phyloP scores from a whole-genome alignment of 805 yeast genomes.

The Kodamaea hsintzibuensis region DNA sequence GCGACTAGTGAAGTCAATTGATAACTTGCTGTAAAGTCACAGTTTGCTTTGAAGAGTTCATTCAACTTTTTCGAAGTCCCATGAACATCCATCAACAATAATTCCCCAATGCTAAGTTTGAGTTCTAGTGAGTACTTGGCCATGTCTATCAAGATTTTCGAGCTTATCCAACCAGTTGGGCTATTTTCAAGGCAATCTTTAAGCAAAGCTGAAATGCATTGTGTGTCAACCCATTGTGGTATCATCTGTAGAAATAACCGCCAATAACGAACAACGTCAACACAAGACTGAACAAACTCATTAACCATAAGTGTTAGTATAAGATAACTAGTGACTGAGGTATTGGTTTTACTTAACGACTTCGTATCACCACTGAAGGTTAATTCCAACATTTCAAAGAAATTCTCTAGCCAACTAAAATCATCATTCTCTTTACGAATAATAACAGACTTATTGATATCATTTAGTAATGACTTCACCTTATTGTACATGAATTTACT shows the following conservation, averaged over 20 bases:
- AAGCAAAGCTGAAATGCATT: conserved; percentile 1
- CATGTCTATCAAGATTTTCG: neutral
- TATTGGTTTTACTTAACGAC: neutral
- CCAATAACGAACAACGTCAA: neutral
- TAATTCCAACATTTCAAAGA: neutral
- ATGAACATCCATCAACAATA: neutral
- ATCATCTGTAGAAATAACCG: neutral
- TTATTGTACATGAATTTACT: conserved; percentile 1
- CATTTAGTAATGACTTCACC: neutral
- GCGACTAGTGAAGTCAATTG: conserved; percentile 5
- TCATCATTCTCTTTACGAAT: neutral
- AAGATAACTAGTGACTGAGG: neutral
- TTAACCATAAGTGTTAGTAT: neutral
- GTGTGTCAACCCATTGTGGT: neutral
- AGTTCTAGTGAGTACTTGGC: neutral
- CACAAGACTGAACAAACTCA: neutral
- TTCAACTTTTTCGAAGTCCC: neutral
- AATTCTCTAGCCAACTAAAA: neutral
- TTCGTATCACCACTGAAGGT: neutral
- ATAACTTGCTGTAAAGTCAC: conserved; percentile 4
- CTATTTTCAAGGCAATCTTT: neutral
- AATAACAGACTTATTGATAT: neutral
- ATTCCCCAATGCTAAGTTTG: neutral
- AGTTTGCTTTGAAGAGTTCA: neutral
- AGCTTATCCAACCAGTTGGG: neutral